Evolutionary conservation across 495 filamentous ascomycete genomes (phyloP).

Genomic region (Penicillium antarcticum): DNA sequence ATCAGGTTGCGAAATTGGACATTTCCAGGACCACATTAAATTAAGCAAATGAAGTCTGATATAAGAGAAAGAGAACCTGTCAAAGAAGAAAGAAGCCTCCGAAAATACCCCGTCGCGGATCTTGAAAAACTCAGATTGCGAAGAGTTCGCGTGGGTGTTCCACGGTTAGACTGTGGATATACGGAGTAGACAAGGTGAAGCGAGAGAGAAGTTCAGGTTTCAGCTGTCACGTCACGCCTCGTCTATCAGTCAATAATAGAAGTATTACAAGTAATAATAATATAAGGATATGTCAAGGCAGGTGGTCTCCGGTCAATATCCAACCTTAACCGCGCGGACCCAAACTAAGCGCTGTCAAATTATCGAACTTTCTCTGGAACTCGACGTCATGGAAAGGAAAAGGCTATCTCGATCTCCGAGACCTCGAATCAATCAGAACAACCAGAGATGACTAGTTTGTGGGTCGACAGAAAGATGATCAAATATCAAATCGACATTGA

Average conservation of each 20-base stretch:
- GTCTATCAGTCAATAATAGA: not conserved
- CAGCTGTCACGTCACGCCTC: constrained; percentile 5
- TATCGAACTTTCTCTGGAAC: constrained; percentile 3
- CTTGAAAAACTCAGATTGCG: not conserved
- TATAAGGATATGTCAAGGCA: not conserved
- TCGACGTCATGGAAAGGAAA: constrained; percentile 12
- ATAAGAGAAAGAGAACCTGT: not conserved
- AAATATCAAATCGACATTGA: not conserved
- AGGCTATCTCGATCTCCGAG: not conserved
- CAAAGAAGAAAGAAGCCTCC: constrained; percentile 4
- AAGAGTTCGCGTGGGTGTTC: constrained; percentile 16
- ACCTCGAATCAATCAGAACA: not conserved
- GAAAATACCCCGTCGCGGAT: constrained; percentile 15
- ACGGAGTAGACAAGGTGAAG: no score
- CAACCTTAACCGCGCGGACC: constrained; percentile 14
- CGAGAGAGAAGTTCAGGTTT: constrained; percentile 1
- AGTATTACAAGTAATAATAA: no score
- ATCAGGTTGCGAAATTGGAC: constrained; percentile 8
- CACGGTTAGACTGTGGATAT: not conserved
- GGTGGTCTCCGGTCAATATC: not conserved
- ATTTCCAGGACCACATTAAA: not conserved
- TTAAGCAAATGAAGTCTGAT: no score
- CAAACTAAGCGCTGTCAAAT: constrained; percentile 20
- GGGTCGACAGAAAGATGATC: not conserved
- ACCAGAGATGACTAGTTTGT: constrained; percentile 2